These are phyloP conservation scores for Didymella pomorum DNA, from an alignment of 2,329 filamentous ascomycete genomes.

Conservation along the genomic window DNA sequence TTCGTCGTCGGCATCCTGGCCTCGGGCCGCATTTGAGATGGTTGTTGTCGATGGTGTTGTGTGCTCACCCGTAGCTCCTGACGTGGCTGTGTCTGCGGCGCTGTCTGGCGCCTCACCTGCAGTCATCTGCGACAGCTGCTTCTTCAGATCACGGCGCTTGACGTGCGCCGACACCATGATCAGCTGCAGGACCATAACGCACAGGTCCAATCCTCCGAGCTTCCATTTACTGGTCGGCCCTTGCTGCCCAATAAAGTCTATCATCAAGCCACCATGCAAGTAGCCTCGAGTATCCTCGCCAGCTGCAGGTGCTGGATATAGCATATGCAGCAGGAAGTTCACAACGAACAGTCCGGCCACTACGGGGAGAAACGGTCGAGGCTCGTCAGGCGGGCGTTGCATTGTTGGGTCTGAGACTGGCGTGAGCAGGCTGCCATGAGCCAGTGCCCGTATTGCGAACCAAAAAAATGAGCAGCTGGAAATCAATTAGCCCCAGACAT, in stretches of 20 bases:
- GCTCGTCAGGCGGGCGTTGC: conserved; percentile 58
- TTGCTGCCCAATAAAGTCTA: conserved; percentile 71
- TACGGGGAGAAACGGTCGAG: conserved; percentile 61
- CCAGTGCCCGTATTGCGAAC: conserved; percentile 62
- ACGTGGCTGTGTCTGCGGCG: conserved; percentile 18
- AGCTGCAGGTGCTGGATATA: conserved; percentile 51
- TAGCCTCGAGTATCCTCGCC: conserved; percentile 62
- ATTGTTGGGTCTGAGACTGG: conserved; percentile 61
- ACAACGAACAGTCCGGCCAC: conserved; percentile 64
- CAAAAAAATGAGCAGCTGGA: conserved; percentile 65
- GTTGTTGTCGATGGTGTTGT: conserved; percentile 10
- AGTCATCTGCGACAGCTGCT: conserved; percentile 43
- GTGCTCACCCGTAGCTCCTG: conserved; percentile 19
- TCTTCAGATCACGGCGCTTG: conserved; percentile 60
- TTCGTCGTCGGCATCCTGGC: conserved; percentile 67
- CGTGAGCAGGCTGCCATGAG: conserved; percentile 67
- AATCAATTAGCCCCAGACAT: conserved; percentile 14
- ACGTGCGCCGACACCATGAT: conserved; percentile 64
- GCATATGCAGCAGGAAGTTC: conserved; percentile 63
- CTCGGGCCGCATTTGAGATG: conserved; percentile 30
- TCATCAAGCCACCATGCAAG: conserved; percentile 68
- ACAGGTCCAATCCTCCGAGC: conserved; percentile 61
- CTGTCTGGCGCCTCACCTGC: conserved; percentile 25
- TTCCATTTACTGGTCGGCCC: conserved; percentile 63
- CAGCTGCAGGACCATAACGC: conserved; percentile 64